These are phyloP conservation scores for Microcos paniculata DNA, from an alignment of 345 rosid genomes.

Conservation along the genomic window DNA sequence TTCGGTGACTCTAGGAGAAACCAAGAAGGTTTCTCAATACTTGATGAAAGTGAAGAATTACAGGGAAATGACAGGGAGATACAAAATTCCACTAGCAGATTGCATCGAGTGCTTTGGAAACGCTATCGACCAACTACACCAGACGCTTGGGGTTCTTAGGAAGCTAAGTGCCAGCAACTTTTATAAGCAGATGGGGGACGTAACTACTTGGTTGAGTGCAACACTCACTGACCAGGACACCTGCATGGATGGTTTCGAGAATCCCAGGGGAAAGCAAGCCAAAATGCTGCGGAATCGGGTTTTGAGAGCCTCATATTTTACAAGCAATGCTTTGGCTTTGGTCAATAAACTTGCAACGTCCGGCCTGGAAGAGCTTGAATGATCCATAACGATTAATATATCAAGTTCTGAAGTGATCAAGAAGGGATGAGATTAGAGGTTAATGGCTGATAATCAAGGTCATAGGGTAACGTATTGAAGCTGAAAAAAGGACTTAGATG, in stretches of 20 bases:
- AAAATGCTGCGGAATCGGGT: conserved; percentile 33
- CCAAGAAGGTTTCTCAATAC: conserved; percentile 37
- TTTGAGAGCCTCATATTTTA: conserved; percentile 40
- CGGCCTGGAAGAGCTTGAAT: conserved; percentile 30
- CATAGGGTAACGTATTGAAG: background rate
- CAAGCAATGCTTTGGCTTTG: conserved; percentile 86
- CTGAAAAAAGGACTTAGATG: background rate
- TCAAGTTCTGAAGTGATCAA: background rate
- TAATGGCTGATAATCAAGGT: background rate
- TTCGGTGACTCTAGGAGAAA: conserved; percentile 63
- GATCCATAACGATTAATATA: background rate
- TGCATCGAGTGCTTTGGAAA: conserved; percentile 61
- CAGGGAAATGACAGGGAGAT: conserved; percentile 31
- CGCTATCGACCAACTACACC: conserved; percentile 62
- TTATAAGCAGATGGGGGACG: conserved; percentile 54
- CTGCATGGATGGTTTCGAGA: conserved; percentile 75
- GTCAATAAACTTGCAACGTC: conserved; percentile 65
- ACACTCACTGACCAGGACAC: conserved; percentile 71
- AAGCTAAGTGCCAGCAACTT: conserved; percentile 46
- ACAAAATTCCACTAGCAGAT: conserved; percentile 56
- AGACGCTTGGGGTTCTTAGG: conserved; percentile 54
- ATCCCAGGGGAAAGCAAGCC: conserved; percentile 25
- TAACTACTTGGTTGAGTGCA: conserved; percentile 70
- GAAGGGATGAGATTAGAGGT: background rate
- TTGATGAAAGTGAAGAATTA: conserved; percentile 31